Base-by-base conservation (phyloP, 495 filamentous ascomycete genomes). In the Xanthoparmelia taractica region DNA sequence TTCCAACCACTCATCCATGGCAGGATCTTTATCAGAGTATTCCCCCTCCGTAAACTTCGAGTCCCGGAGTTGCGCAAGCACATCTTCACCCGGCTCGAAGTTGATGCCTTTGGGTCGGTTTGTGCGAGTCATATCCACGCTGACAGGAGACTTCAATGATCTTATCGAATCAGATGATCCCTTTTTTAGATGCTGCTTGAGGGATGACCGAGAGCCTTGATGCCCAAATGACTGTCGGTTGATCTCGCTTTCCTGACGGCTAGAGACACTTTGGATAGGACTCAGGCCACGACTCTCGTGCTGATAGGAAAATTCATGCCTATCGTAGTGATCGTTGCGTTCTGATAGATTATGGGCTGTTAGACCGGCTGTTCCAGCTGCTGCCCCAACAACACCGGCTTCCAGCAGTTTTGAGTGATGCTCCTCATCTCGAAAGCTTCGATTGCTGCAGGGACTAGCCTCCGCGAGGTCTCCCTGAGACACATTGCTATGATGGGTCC, bases 191-290 rank as follows among this genome's bases (percentile, higher is more conserved):
- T 76, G 71, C 56, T 67, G 68, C 45, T 68, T 68, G 17, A 74
- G 50, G 25, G 74, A 73, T 15, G 79, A 78, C 60, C 78, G 73
- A 36, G 83, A 78, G 59, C 73, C 78, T 45, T 73, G 77, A n/a
- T 73, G 67, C 57, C 71, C 69, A 60, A 65, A 65, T 18, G 81
- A 81, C 50, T 85, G 77, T 57, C 78, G 78, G 54, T 78, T 73
- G 17, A 72, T 76, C 52, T 84, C 83, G 50, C 75, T 80, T 36
- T 80, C 80, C 60, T 80, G 76, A 11, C 80, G 88, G 59, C 91
- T 92, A 0, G 89, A 90, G 34, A 94, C 87, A 63, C 92, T 96
- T 65, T 93, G 91, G 59, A 95, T 91, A 0, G 91, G 92, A 73
- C 92, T 96, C 27, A 92, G 74, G 18, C 83, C 83, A 36, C 87